Evolutionary conservation across 2,329 filamentous ascomycete species (phyloP).

Genomic region (Apiospora hydei): DNA sequence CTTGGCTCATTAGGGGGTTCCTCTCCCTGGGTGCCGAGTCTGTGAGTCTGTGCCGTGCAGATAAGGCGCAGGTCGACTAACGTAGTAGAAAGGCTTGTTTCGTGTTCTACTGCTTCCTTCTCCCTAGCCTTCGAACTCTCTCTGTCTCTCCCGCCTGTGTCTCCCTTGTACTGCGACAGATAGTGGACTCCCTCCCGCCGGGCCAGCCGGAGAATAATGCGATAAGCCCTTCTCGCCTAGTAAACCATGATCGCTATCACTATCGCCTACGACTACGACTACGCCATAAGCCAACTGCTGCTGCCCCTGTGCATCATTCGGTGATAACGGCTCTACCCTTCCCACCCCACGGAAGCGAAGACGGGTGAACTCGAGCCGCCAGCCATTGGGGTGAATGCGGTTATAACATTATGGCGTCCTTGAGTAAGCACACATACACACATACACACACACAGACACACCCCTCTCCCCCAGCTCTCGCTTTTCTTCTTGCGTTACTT

Average conservation of each 20-base stretch:
- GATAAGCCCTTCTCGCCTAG: not conserved
- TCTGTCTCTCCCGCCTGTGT: conserved; percentile 16
- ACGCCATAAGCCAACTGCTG: not conserved
- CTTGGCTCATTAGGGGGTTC: conserved; percentile 13
- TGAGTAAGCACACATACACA: conserved; percentile 29
- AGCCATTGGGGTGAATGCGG: conserved; percentile 22
- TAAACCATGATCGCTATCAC: conserved; percentile 13
- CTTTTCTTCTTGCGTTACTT: conserved; percentile 22
- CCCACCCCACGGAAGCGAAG: conserved; percentile 4
- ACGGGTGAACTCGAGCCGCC: conserved; percentile 14
- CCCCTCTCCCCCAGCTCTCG: not conserved
- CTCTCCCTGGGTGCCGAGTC: not conserved
- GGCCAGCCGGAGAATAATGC: conserved; percentile 16
- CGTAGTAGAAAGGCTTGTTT: conserved; percentile 16
- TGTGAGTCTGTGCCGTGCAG: conserved; percentile 17
- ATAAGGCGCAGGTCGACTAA: not conserved
- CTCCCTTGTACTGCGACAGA: not conserved
- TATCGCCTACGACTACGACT: not conserved
- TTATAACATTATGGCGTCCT: conserved; percentile 28
- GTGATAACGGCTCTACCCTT: conserved; percentile 19
- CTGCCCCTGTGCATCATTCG: conserved; percentile 14
- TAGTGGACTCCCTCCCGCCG: not conserved
- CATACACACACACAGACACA: conserved; percentile 2
- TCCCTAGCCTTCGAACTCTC: not conserved
- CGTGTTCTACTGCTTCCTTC: not conserved